phyloP scores from a whole-genome alignment of 345 rosid species.

The Draba incana region DNA sequence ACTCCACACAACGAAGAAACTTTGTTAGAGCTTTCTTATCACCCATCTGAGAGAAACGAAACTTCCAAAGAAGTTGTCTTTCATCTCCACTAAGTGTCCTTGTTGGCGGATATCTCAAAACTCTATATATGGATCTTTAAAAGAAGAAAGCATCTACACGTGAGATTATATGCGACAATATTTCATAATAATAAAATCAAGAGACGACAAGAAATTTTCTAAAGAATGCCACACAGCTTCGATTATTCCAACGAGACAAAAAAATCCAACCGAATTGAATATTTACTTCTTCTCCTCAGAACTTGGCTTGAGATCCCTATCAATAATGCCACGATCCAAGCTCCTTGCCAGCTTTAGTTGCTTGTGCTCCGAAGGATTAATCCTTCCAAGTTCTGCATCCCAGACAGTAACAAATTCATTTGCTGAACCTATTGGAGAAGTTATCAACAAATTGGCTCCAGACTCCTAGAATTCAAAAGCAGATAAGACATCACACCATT shows the following conservation, averaged over 20 bases:
- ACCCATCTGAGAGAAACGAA: slow-evolving; percentile 89
- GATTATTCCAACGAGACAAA: not conserved
- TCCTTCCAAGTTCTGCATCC: slow-evolving; percentile 94
- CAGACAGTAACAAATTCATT: slow-evolving; percentile 93
- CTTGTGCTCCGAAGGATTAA: slow-evolving; percentile 98
- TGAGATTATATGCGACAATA: slow-evolving; percentile 23
- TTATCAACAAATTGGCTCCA: slow-evolving; percentile 82
- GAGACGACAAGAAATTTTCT: slow-evolving; percentile 15
- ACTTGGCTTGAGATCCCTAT: slow-evolving; percentile 97
- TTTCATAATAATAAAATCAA: not conserved
- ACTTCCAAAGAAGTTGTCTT: slow-evolving; percentile 97
- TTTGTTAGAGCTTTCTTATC: slow-evolving; percentile 98
- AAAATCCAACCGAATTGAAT: slow-evolving; percentile 1
- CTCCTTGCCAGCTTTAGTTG: slow-evolving; percentile 97
- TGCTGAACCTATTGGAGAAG: slow-evolving; percentile 83
- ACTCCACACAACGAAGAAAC: slow-evolving; percentile 92
- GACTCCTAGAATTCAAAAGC: slow-evolving; percentile 61
- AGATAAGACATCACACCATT: slow-evolving; percentile 12
- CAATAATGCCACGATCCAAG: slow-evolving; percentile 93
- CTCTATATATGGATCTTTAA: slow-evolving; percentile 76
- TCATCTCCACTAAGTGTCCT: slow-evolving; percentile 91
- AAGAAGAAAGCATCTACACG: slow-evolving; percentile 19
- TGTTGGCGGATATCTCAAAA: slow-evolving; percentile 91
- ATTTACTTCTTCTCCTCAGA: slow-evolving; percentile 80
- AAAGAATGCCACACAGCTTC: not conserved